These are phyloP conservation scores for Leccinellum albellum DNA, from an alignment of 768 basidiomycete species.

Conservation along the genomic window DNA sequence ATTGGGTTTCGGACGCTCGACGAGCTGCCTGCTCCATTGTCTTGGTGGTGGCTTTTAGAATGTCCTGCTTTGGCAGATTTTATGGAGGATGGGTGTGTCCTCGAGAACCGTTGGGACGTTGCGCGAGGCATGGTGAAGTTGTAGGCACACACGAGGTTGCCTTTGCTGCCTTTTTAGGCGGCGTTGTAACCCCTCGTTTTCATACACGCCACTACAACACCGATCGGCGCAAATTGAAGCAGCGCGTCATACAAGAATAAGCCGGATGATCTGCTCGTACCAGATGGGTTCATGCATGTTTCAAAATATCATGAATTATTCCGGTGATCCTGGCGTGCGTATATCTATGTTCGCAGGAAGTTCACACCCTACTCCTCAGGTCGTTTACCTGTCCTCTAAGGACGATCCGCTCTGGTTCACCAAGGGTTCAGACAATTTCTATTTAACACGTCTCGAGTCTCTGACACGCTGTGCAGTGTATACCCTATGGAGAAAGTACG, in stretches of 20 bases:
- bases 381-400: constrained; percentile 57
- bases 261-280: constrained; percentile 65
- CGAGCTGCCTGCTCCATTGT: constrained; percentile 35
- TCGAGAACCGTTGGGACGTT: constrained; percentile 68
- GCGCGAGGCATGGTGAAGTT: constrained; percentile 67
- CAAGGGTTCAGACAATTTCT: constrained; percentile 58
- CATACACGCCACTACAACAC: constrained; percentile 52
- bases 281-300: constrained; percentile 68
- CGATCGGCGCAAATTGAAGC: constrained; percentile 68
- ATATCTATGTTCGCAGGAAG: neutral
- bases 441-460: neutral
- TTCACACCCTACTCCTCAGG: constrained; percentile 37
- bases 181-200: neutral
- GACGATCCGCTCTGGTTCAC: constrained; percentile 81
- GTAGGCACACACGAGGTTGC: constrained; percentile 10
- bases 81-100: constrained; percentile 61
- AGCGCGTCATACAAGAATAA: constrained; percentile 54
- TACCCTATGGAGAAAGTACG: constrained; percentile 71
- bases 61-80: constrained; percentile 33
- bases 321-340: constrained; percentile 60
- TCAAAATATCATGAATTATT: constrained; percentile 63
- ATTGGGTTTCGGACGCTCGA: constrained; percentile 72
- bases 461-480: constrained; percentile 44
- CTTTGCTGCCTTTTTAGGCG: constrained; percentile 21
- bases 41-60: constrained; percentile 39